phyloP scores from a whole-genome alignment of 768 basidiomycete species.

The Suillus lakei region DNA sequence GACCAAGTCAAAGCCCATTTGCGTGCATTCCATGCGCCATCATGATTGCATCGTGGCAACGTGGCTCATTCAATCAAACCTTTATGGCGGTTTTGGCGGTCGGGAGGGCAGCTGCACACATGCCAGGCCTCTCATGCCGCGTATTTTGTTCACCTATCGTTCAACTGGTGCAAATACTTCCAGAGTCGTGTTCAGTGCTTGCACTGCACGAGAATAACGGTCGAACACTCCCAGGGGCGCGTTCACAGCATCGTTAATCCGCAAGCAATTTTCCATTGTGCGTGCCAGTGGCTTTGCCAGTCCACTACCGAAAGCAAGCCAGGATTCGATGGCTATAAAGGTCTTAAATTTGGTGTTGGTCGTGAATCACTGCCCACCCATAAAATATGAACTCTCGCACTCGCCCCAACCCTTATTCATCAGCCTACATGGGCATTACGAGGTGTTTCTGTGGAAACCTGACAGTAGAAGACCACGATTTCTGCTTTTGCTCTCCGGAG shows the following conservation, averaged over 20 bases:
- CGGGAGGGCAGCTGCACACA: background rate
- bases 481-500: constrained; percentile 9
- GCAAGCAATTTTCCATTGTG: background rate
- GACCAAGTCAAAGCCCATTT: background rate
- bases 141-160: background rate
- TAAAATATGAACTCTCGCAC: background rate
- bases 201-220: background rate
- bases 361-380: background rate
- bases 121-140: background rate
- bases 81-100: background rate
- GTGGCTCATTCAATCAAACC: constrained; percentile 2
- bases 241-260: background rate
- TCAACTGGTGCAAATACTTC: background rate
- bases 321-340: constrained; percentile 3
- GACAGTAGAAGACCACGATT: constrained; percentile 8
- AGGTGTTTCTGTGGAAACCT: constrained; percentile 5
- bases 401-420: background rate
- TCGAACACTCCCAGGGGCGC: background rate
- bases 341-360: background rate
- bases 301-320: constrained; percentile 1
- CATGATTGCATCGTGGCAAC: background rate
- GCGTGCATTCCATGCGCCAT: background rate
- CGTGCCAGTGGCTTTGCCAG: background rate
- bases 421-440: background rate
- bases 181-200: background rate